Base-by-base conservation (phyloP, 805 yeast genomes). In the Suhomyces sp. region DNA sequence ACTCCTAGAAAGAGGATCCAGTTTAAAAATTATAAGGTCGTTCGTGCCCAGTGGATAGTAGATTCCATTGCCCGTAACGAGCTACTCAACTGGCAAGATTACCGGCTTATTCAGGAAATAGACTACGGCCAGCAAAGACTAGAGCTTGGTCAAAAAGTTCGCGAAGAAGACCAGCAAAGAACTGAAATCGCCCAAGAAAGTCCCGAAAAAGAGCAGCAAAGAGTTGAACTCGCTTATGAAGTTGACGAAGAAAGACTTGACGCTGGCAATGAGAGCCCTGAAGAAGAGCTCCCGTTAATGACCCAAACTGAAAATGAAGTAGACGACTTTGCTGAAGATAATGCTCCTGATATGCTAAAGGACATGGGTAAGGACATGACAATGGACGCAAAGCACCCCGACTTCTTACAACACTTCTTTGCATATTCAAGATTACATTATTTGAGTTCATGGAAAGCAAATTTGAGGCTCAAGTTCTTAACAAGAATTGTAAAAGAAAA, bases 351-450 rank as follows among this genome's bases (percentile, higher is more conserved):
- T 6, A n/a, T 23, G 10, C 13, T 19, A 19, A 17, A 27, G 17
- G 46, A 40, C 9, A 22, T 8, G 13, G 36, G 36, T 13, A 36
- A 17, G 13, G 46, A 40, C n/a, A 45, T 49, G 13, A 53, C 57
- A 13, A 58, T 81, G 42, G 87, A 86, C 63, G 89, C 96, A 33
- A 82, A 80, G 51, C 86, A 89, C 62, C 96, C 97, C 0, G 80
- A 84, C 49, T 93, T 91, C 60, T 69, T 94, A 27, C 63, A 77
- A 17, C 78, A 77, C 36, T 93, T 87, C 66, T 93, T 91, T 67
- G 80, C 85, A 6, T 85, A 87, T 50, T 92, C 97, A 1, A 74
- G 98, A 49, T 71, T 93, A 29, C 98, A 94, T 63, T 97, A 91
- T 68, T 72, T 94, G 46, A 88, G 97, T 58, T 78, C 85, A 3